phyloP scores from a whole-genome alignment of 495 filamentous ascomycete species.

The Aspergillus nanangensis region DNA sequence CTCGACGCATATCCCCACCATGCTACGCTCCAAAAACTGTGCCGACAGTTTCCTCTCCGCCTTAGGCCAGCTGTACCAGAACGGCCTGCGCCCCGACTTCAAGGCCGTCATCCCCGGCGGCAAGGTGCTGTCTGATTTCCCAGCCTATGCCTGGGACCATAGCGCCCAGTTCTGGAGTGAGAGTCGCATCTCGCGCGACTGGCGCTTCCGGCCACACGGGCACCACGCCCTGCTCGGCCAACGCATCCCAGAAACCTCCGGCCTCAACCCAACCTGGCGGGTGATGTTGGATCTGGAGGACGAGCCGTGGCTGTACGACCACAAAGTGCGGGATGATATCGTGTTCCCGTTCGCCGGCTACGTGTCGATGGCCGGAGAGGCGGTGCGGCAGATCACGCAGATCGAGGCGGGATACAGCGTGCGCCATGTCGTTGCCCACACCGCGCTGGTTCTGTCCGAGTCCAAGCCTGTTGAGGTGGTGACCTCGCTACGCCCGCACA shows the following conservation, averaged over 20 bases:
- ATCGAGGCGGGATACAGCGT: not conserved
- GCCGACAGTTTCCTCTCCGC: not conserved
- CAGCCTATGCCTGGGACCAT: slow-evolving; percentile 7
- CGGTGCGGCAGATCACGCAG: not conserved
- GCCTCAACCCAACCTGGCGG: not conserved
- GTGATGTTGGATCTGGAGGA: not conserved
- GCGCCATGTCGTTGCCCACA: not conserved
- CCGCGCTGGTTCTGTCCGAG: not conserved
- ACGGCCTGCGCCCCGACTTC: not conserved
- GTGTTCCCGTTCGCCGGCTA: not conserved
- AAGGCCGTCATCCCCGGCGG: not conserved
- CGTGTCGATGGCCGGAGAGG: not conserved
- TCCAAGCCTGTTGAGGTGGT: not conserved
- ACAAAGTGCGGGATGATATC: not conserved
- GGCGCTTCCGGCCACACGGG: not conserved
- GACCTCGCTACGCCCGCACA: not conserved
- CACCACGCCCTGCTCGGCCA: slow-evolving; percentile 9
- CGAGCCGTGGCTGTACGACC: not conserved
- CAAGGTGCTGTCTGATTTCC: slow-evolving; percentile 1
- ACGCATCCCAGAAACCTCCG: not conserved
- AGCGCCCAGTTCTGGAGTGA: not conserved
- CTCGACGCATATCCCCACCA: not conserved
- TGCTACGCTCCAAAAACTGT: not conserved
- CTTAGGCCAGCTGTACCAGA: not conserved
- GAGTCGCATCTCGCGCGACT: not conserved